Evolutionary conservation across 768 basidiomycete genomes (phyloP).

Genomic region (Suillus decipiens): DNA sequence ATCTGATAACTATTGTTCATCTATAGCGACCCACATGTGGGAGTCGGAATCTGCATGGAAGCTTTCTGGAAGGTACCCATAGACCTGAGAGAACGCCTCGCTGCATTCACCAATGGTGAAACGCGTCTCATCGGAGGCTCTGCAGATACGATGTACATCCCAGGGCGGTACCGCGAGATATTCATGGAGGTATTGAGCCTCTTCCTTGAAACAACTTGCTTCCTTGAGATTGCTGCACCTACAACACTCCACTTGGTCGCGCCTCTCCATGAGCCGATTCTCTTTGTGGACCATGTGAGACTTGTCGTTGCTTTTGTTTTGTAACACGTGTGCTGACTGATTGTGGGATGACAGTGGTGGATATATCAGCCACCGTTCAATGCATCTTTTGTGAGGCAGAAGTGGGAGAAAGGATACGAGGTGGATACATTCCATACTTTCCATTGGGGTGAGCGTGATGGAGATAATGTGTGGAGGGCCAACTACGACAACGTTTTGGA

Average conservation of each 20-base stretch:
- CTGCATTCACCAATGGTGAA: slow-evolving; percentile 33
- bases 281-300: slow-evolving; percentile 49
- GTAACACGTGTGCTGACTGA: background rate
- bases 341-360: slow-evolving; percentile 40
- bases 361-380: slow-evolving; percentile 49
- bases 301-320: background rate
- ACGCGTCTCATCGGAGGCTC: slow-evolving; percentile 49
- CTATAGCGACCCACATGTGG: slow-evolving; percentile 44
- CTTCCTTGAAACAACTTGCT: slow-evolving; percentile 50
- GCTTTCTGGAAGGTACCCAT: slow-evolving; percentile 40
- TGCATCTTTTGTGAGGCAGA: slow-evolving; percentile 44
- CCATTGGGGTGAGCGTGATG: slow-evolving; percentile 46
- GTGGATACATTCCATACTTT: slow-evolving; percentile 56
- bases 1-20: slow-evolving; percentile 5
- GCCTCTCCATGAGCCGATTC: slow-evolving; percentile 41
- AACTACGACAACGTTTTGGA: slow-evolving; percentile 38
- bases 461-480: slow-evolving; percentile 37
- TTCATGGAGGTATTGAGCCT: slow-evolving; percentile 45
- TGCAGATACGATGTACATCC: slow-evolving; percentile 50
- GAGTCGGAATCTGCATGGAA: slow-evolving; percentile 43
- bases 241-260: slow-evolving; percentile 46
- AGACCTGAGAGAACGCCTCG: slow-evolving; percentile 39
- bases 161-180: slow-evolving; percentile 38
- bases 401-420: slow-evolving; percentile 47
- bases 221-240: slow-evolving; percentile 51